phyloP scores from a whole-genome alignment of 345 rosid genomes.

The Noccaea bulbosa region DNA sequence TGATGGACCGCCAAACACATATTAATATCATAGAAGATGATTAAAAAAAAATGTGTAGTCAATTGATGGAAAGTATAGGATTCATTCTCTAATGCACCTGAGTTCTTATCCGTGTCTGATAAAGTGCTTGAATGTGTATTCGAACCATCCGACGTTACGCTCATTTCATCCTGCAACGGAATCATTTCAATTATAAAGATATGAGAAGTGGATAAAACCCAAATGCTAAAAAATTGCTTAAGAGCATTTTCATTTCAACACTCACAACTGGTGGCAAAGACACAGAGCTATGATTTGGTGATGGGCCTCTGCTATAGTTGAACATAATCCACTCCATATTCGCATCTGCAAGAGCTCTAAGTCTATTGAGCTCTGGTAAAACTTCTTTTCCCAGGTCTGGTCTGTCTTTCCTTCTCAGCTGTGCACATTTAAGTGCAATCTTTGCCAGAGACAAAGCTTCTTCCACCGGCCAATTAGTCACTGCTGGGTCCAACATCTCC shows the following conservation, averaged over 20 bases:
- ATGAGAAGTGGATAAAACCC: background rate
- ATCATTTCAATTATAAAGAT: conserved; percentile 5
- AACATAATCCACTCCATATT: conserved; percentile 44
- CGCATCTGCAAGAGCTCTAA: conserved; percentile 68
- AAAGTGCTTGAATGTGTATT: conserved; percentile 42
- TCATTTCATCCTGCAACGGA: conserved; percentile 56
- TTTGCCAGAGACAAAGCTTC: conserved; percentile 65
- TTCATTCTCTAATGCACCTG: conserved; percentile 24
- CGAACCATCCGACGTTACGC: conserved; percentile 39
- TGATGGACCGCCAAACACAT: conserved; percentile 25
- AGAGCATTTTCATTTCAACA: conserved; percentile 5
- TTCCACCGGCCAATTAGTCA: conserved; percentile 79
- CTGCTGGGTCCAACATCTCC: conserved; percentile 69
- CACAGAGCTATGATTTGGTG: conserved; percentile 43
- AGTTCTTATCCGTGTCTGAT: conserved; percentile 32
- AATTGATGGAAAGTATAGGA: no score
- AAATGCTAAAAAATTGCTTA: background rate
- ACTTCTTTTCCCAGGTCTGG: conserved; percentile 81
- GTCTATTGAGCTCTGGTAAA: conserved; percentile 61
- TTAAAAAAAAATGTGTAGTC: no score
- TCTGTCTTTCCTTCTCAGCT: conserved; percentile 84
- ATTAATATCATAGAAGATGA: conserved; percentile 5
- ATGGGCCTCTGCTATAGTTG: conserved; percentile 35
- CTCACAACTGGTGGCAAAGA: conserved; percentile 51
- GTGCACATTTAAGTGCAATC: conserved; percentile 70